Base-by-base conservation (phyloP, 345 rosid genomes). In the Combretum micranthum region DNA sequence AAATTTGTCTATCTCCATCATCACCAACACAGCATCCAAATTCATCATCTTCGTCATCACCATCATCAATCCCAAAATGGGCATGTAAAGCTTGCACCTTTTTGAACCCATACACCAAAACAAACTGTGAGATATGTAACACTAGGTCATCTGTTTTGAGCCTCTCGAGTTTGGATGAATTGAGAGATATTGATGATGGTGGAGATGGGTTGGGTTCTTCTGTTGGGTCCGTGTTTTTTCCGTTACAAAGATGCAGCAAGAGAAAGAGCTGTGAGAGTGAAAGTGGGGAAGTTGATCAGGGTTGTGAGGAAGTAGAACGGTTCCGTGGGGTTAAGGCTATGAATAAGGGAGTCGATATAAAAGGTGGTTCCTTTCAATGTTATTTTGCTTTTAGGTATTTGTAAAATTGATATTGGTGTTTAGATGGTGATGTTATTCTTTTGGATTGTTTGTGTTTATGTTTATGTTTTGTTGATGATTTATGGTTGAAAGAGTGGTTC, bases 71-170 rank as follows among this genome's bases (percentile, higher is more conserved):
- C 61, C 64, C 82, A 4, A 77, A 73, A 44, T 93, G 99, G 97
- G 51, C 95, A 0, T 93, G 99, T 81, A 89, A 85, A 65, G 86
- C 86, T 17, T 93, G 99, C 75, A 89, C 99, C 61, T 89, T 85
- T 68, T 62, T 85, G 61, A 93, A 93, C 77, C 74, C 83, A 6
- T 87, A 80, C 72, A 83, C 75, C 71, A 87, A 75, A 68, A 52
- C 73, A 26, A 57, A 42, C 70, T 93, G 99, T 67, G 88, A 80
- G 20, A 66, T 87, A 47, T 93, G 97, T 43, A 82, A 75, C 51
- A 73, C 86, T 0, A 74, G 88, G 60, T 77, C 86, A 3, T 67
- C 80, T 2, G 19, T 65, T 15, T 70, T 74, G 56, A 76, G 78
- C 42, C 62, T 77, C 7, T 67, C 87, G 32, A 62, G 66, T 37